Percentiles rank a stretch among this genome's conserved stretches.
Evolutionary conservation across 202 grass and related monocot genomes (phyloP).

Genomic region (Elaeis oleifera): DNA sequence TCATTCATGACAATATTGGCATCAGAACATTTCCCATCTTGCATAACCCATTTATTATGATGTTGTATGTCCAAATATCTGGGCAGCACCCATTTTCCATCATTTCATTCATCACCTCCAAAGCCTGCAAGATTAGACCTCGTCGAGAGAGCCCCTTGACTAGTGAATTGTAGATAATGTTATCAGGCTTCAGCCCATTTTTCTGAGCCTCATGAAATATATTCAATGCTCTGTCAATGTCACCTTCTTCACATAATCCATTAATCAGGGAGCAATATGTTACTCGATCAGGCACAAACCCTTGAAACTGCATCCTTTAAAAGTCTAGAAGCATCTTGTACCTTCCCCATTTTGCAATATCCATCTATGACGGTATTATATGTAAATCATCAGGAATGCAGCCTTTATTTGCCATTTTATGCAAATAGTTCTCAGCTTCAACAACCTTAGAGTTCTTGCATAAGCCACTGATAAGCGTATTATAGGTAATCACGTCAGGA

Average conservation of each 20-base stretch:
- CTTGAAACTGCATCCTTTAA: constrained; percentile 77
- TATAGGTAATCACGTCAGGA: constrained; percentile 83
- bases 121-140: constrained; percentile 82
- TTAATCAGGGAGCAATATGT: constrained; percentile 92
- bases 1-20: constrained; percentile 77
- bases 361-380: constrained; percentile 89
- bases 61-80: constrained; percentile 84
- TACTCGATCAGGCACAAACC: constrained; percentile 73
- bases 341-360: constrained; percentile 70
- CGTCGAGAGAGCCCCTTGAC: constrained; percentile 78
- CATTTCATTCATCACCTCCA: constrained; percentile 88
- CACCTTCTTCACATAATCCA: constrained; percentile 71
- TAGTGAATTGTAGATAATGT: constrained; percentile 73
- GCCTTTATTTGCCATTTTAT: constrained; percentile 68
- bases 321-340: constrained; percentile 61
- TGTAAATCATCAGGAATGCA: constrained; percentile 83
- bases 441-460: constrained; percentile 50
- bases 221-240: constrained; percentile 66
- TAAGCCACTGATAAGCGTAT: constrained; percentile 69
- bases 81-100: constrained; percentile 50
- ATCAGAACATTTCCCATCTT: constrained; percentile 93
- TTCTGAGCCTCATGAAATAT: constrained; percentile 68
- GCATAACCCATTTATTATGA: constrained; percentile 87
- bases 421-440: constrained; percentile 57
- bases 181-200: constrained; percentile 44